A percentile compares a stretch with the other conserved stretches of the same genome.
These are phyloP conservation scores for Casuarina equisetifolia DNA, from an alignment of 306 rosid species.

Conservation along the genomic window DNA sequence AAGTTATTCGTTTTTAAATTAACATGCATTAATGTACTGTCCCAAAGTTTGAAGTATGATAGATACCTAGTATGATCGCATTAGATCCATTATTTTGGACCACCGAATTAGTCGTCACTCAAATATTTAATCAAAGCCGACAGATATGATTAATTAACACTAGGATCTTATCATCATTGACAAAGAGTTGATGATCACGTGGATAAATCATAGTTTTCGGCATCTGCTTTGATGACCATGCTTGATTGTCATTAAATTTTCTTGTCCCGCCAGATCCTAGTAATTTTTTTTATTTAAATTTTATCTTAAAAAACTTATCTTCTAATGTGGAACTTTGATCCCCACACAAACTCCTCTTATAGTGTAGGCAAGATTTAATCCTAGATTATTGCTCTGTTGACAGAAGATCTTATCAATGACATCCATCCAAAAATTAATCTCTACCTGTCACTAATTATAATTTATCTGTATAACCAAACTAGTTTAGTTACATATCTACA, in stretches of 20 bases:
- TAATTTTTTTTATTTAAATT: neutral
- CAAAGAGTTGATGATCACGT: neutral
- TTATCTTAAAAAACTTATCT: too few relatives aligned
- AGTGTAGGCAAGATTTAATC: too few relatives aligned
- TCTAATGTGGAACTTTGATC: too few relatives aligned
- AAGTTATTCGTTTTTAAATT: conserved; percentile 12
- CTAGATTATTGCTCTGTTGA: too few relatives aligned
- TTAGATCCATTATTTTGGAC: neutral
- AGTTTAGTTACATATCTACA: neutral
- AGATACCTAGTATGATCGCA: conserved; percentile 14
- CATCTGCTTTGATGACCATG: conserved; percentile 21
- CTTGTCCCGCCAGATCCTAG: neutral
- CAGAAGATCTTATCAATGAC: too few relatives aligned
- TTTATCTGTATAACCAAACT: neutral
- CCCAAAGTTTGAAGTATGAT: neutral
- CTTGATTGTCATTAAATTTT: conserved; percentile 28
- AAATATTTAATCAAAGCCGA: neutral
- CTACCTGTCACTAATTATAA: too few relatives aligned
- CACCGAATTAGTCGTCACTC: neutral
- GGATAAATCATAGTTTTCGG: conserved; percentile 7
- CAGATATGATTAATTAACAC: neutral
- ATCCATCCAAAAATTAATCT: too few relatives aligned
- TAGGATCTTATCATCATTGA: neutral
- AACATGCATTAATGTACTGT: neutral
- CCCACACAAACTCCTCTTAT: too few relatives aligned